A percentile compares a stretch with the other conserved stretches of the same genome.
These are phyloP conservation scores for Nephelium lappaceum DNA, from an alignment of 345 rosid genomes.

Conservation along the genomic window DNA sequence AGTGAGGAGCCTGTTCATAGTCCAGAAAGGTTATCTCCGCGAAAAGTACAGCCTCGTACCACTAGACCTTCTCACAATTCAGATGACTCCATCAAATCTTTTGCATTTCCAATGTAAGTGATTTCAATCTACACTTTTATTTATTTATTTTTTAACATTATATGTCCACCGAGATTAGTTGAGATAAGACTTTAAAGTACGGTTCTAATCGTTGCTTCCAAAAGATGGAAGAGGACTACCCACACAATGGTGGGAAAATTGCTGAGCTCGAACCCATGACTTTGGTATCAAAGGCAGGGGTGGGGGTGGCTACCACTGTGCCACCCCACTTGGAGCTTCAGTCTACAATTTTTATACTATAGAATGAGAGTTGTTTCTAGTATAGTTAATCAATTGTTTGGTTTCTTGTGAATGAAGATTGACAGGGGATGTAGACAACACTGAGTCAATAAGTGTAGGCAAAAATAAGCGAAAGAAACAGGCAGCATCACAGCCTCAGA, in stretches of 20 bases:
- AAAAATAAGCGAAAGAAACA: constrained; percentile 23
- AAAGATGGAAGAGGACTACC: too few relatives aligned
- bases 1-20: background rate
- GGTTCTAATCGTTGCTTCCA: too few relatives aligned
- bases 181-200: too few relatives aligned
- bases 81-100: constrained; percentile 54
- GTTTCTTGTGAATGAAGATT: constrained; percentile 37
- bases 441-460: too few relatives aligned
- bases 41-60: constrained; percentile 1
- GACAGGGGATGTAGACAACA: constrained; percentile 30
- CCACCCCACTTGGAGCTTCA: too few relatives aligned
- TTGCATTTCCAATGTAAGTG: constrained; percentile 83
- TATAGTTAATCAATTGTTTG: background rate
- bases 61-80: constrained; percentile 43
- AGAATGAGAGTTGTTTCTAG: background rate
- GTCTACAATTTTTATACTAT: too few relatives aligned
- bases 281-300: too few relatives aligned
- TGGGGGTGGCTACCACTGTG: too few relatives aligned
- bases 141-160: background rate
- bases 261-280: too few relatives aligned
- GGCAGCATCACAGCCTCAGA: constrained; percentile 15
- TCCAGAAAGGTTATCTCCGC: constrained; percentile 18
- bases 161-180: too few relatives aligned
- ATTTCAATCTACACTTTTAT: background rate
- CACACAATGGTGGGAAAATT: too few relatives aligned